A percentile compares a stretch with the other conserved stretches of the same genome.
phyloP scores from a whole-genome alignment of 2,329 filamentous ascomycete genomes.

The Cladorrhinum sp. region DNA sequence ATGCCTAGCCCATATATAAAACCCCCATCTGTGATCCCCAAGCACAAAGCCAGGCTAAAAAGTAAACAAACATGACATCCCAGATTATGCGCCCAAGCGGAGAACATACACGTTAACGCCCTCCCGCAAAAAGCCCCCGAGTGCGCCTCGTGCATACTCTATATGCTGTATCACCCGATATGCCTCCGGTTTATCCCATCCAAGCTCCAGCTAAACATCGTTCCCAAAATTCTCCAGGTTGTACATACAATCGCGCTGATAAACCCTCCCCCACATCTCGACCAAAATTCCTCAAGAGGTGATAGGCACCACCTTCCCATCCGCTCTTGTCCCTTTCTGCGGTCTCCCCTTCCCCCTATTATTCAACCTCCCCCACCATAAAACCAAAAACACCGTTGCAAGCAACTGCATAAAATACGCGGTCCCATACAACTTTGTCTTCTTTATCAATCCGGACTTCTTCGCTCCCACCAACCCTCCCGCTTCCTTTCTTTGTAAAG shows the following conservation, averaged over 20 bases:
- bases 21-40: background rate
- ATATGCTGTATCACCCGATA: background rate
- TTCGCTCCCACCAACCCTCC: constrained; percentile 4
- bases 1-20: background rate
- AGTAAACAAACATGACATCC: background rate
- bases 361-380: constrained; percentile 18
- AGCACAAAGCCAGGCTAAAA: background rate
- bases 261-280: background rate
- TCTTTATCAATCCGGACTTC: constrained; percentile 4
- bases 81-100: background rate
- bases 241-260: background rate
- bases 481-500: background rate
- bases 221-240: background rate
- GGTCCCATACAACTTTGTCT: constrained; percentile 15
- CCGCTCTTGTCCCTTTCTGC: background rate
- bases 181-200: background rate
- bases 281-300: background rate
- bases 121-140: background rate
- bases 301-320: background rate
- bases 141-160: background rate
- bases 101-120: background rate
- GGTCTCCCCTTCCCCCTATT: constrained; percentile 5
- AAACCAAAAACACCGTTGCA: constrained; percentile 10
- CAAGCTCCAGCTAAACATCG: background rate
- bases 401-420: constrained; percentile 21